Evolutionary conservation across 2,329 filamentous ascomycete genomes (phyloP).

Genomic region (Ceratocystis destructans): DNA sequence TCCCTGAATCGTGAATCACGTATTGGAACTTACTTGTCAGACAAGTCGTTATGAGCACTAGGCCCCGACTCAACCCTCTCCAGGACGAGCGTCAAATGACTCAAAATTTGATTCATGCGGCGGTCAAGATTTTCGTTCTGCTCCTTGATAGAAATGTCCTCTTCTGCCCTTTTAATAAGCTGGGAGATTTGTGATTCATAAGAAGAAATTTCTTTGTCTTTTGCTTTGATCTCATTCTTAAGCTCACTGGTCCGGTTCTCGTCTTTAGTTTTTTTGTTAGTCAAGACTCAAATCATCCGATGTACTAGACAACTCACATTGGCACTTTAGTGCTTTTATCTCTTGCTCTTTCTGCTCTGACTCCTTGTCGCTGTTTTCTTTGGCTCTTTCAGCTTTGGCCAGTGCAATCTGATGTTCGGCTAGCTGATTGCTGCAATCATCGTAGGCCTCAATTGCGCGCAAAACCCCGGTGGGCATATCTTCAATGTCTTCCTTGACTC

Average conservation of each 20-base stretch:
- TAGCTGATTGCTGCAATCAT: not conserved
- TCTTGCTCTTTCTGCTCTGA: not conserved
- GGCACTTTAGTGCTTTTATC: not conserved
- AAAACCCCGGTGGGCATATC: not conserved
- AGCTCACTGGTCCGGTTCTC: slow-evolving; percentile 1
- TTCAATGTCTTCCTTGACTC: not conserved
- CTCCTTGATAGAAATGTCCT: not conserved
- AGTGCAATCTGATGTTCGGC: slow-evolving; percentile 1
- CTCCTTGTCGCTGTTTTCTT: not conserved
- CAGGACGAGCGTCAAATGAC: not conserved
- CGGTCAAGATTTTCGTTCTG: slow-evolving; percentile 5
- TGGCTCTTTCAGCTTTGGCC: not conserved
- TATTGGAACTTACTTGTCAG: not conserved
- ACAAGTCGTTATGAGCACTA: not conserved
- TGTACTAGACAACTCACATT: not conserved
- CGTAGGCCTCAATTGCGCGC: not conserved
- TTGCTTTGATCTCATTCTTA: slow-evolving; percentile 4
- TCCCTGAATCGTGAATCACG: too few species aligned
- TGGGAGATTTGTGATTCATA: slow-evolving; percentile 7
- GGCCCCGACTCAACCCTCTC: not conserved
- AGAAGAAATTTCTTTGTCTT: slow-evolving; percentile 1
- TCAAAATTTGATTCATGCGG: not conserved
- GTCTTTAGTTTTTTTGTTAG: slow-evolving; percentile 9
- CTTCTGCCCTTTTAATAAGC: slow-evolving; percentile 9
- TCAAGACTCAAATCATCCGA: too few species aligned